phyloP scores from a whole-genome alignment of 805 yeast genomes.

The Saccharomycopsis schoenii region DNA sequence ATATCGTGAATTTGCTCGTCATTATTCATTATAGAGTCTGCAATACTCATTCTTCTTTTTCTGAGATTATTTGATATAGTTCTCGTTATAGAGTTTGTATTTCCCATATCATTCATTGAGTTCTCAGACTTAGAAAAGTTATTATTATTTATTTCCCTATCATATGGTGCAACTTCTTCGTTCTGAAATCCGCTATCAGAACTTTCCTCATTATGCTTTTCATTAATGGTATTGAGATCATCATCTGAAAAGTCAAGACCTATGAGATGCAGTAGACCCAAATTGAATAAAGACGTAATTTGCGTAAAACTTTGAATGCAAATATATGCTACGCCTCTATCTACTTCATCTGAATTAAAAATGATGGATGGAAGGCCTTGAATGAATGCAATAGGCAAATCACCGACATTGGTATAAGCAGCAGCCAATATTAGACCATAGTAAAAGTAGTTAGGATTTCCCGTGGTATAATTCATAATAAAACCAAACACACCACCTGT shows the following conservation, averaged over 20 bases:
- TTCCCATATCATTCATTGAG: not conserved
- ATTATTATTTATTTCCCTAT: not conserved
- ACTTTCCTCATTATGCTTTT: not conserved
- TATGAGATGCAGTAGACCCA: slow-evolving; percentile 32
- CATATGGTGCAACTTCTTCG: not conserved
- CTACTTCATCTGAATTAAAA: slow-evolving; percentile 31
- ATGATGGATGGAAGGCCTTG: slow-evolving; percentile 32
- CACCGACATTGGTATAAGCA: slow-evolving; percentile 41
- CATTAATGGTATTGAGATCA: not conserved
- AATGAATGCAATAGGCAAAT: slow-evolving; percentile 44
- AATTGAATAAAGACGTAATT: slow-evolving; percentile 32
- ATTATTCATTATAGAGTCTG: not conserved
- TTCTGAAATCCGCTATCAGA: not conserved
- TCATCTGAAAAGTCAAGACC: slow-evolving; percentile 28
- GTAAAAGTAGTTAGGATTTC: slow-evolving; percentile 35
- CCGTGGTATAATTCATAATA: slow-evolving; percentile 27
- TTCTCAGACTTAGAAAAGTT: not conserved
- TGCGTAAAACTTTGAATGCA: slow-evolving; percentile 36
- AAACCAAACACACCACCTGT: slow-evolving; percentile 26
- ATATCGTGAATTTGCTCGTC: not conserved
- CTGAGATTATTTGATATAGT: not conserved
- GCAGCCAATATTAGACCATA: slow-evolving; percentile 42
- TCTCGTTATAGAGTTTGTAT: not conserved
- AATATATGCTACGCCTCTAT: slow-evolving; percentile 42
- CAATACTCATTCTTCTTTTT: not conserved